Evolutionary conservation across 2,329 filamentous ascomycete species (phyloP), one percentile per base, ranked within the genome.

Genomic region (Penicillium vulpinum): DNA sequence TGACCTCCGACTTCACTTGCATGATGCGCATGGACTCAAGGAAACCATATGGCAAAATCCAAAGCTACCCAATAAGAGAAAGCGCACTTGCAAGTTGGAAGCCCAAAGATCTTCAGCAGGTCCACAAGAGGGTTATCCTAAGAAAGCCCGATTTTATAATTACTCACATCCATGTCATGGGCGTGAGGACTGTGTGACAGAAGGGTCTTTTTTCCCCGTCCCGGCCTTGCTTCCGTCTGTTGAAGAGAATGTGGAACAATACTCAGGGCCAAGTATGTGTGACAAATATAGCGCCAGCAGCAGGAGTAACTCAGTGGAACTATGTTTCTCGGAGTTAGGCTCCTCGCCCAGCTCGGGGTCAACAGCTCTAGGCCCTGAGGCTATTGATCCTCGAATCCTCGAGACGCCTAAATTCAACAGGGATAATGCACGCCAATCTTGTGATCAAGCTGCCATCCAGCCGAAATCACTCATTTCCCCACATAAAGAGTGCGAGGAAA

Each of bases 151-250:
- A 21, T 52, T 45, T 45, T 1, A 45, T 8, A 2, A 45, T 21
- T 45, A 45, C 13, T 24, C 3, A 18, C 9, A 9, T 52, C 50
- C 16, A 6, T 8, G 3, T 5, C 5, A 45, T n/a, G 10, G 29
- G 41, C 39, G 22, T 41, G 13, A 51, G 39, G 5, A 44, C 47
- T 54, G 24, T 70, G 38, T 2, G 11, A 2, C 7, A 28, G 40
- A 28, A 43, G 36, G n/a, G 7, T 43, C 24, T 1, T 51, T 24
- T 43, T 2, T 51, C 26, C 28, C 36, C 6, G 38, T 49, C n/a
- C 58, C 36, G 10, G 38, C 43, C 35, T 49, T 60, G 16, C 36
- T 40, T 21, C 33, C 33, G 33, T 35, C 33, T 35, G 3, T 35
- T 1, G 16, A 35, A 9, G 33, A n/a, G 33, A n/a, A 35, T 35